Percentiles rank a stretch among this genome's conserved stretches.
Conservation (phyloP, 2,329 filamentous ascomycete genomes). For the Exophiala oligosperma region DNA sequence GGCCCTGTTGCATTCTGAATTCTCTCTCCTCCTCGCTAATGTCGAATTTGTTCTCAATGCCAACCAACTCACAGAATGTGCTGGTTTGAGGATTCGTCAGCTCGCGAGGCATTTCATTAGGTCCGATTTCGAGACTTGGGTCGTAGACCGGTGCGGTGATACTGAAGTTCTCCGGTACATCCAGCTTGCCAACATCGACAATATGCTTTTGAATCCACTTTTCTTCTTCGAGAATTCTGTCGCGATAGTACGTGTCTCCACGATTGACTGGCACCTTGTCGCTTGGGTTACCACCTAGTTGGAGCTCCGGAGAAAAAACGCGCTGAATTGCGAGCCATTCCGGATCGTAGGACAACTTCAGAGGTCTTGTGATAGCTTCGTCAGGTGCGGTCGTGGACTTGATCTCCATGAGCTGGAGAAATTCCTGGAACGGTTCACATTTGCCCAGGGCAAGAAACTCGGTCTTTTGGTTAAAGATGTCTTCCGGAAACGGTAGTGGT, state of each 20-base stretch:
- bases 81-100: constrained; percentile 85
- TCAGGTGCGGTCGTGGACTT: constrained; percentile 45
- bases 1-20: constrained; percentile 59
- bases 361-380: constrained; percentile 44
- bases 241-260: constrained; percentile 67
- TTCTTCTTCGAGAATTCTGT: constrained; percentile 68
- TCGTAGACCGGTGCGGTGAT: constrained; percentile 73
- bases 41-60: constrained; percentile 74
- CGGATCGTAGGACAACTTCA: constrained; percentile 75
- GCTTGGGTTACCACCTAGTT: constrained; percentile 63
- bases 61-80: constrained; percentile 76
- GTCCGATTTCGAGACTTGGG: constrained; percentile 56
- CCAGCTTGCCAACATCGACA: constrained; percentile 60
- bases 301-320: constrained; percentile 68
- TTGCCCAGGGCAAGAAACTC: constrained; percentile 91
- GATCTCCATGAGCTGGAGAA: constrained; percentile 75
- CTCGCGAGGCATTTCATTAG: constrained; percentile 68
- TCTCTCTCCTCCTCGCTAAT: constrained; percentile 69
- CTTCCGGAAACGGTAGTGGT: constrained; percentile 65
- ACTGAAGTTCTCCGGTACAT: constrained; percentile 75
- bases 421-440: constrained; percentile 75
- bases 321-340: constrained; percentile 96
- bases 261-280: constrained; percentile 59
- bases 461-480: constrained; percentile 76
- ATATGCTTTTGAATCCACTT: constrained; percentile 81